Percentiles rank a stretch among this genome's conserved stretches.
phyloP scores from a whole-genome alignment of 2,329 filamentous ascomycete species.

The Aureobasidium melanogenum region DNA sequence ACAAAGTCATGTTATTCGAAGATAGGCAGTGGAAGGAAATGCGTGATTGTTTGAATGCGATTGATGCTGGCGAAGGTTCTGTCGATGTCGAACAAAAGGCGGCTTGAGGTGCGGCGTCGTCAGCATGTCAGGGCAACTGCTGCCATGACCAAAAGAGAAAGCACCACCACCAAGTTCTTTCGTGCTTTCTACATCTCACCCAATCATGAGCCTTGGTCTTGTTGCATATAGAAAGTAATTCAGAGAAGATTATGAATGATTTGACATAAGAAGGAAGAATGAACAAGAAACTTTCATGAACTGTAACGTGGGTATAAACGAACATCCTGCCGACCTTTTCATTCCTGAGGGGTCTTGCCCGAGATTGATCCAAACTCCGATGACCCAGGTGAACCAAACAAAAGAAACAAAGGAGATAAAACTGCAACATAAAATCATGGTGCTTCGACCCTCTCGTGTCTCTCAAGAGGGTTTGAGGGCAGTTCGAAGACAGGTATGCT shows the following conservation, averaged over 20 bases:
- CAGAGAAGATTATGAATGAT: background rate
- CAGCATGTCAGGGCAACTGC: background rate
- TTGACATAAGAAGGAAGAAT: background rate
- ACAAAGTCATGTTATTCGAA: constrained; percentile 7
- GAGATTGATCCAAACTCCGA: background rate
- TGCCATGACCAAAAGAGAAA: too few species aligned
- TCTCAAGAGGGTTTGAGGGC: background rate
- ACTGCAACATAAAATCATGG: background rate
- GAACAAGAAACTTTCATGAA: background rate
- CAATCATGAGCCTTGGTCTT: background rate
- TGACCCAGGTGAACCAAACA: background rate
- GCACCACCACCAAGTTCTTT: too few species aligned
- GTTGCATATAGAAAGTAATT: background rate
- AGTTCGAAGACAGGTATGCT: constrained; percentile 5
- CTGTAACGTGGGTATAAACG: background rate
- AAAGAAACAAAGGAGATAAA: background rate
- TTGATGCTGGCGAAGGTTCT: background rate
- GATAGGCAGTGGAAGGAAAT: background rate
- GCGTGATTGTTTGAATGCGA: background rate
- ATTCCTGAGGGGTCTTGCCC: constrained; percentile 4
- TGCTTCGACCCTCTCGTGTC: background rate
- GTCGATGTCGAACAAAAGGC: background rate
- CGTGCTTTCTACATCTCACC: too few species aligned
- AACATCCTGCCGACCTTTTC: background rate
- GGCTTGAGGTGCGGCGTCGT: background rate